Evolutionary conservation across 2,329 filamentous ascomycete species (phyloP).

Genomic region (Pleomassaria siparia): DNA sequence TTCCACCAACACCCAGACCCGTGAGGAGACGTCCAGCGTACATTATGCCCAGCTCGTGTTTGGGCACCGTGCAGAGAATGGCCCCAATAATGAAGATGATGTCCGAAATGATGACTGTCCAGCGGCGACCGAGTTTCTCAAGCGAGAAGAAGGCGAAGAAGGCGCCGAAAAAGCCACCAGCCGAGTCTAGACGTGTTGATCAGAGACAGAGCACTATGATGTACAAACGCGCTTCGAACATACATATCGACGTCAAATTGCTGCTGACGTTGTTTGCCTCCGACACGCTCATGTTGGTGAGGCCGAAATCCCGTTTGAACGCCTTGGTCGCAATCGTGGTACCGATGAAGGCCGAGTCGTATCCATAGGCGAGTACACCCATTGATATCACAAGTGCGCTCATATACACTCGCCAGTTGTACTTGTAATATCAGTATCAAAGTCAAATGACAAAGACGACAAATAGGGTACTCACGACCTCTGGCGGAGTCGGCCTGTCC

Average conservation of each 20-base stretch:
- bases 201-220: background rate
- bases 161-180: slow-evolving; percentile 57
- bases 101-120: slow-evolving; percentile 52
- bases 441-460: background rate
- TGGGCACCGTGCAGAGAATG: slow-evolving; percentile 41
- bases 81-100: slow-evolving; percentile 48
- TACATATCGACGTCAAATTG: slow-evolving; percentile 52
- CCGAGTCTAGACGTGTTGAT: slow-evolving; percentile 33
- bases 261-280: slow-evolving; percentile 46
- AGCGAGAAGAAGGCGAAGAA: slow-evolving; percentile 48
- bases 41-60: slow-evolving; percentile 40
- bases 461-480: slow-evolving; percentile 43
- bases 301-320: slow-evolving; percentile 51
- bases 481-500: slow-evolving; percentile 57
- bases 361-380: slow-evolving; percentile 52
- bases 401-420: slow-evolving; percentile 55
- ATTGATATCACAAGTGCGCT: slow-evolving; percentile 53
- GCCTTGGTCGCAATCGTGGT: slow-evolving; percentile 55
- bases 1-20: slow-evolving; percentile 42
- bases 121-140: slow-evolving; percentile 54
- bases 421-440: slow-evolving; percentile 24
- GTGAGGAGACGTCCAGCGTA: slow-evolving; percentile 47
- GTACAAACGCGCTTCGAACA: slow-evolving; percentile 2
- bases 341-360: slow-evolving; percentile 58
- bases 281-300: slow-evolving; percentile 32